Evolutionary conservation across 208 protist species (phyloP), one percentile per base, ranked within the genome.

Genomic region (Leishmania lainsoni): DNA sequence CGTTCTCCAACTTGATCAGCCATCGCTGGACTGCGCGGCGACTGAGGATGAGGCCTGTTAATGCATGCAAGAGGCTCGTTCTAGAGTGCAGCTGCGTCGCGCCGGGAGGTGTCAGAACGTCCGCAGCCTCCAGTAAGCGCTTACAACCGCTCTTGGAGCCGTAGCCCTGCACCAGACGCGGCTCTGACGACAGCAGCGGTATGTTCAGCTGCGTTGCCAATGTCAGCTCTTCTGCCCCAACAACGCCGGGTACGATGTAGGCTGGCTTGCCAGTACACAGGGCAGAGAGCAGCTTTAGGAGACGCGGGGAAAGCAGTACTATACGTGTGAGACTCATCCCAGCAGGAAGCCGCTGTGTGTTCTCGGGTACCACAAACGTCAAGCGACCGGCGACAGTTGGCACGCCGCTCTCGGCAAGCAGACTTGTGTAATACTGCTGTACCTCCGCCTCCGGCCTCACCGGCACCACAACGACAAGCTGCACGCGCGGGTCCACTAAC

Each of bases 1-100:
- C 96, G n/a, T 93, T 97, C 32, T 98, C 95, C 22, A 98, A 79
- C 83, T 98, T 98, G 29, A 98, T 86, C 3, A 98, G 71, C 95
- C 96, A 98, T 0, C 95, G 91, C 14, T 85, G 75, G 35, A 95
- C 80, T 8, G 94, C 86, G 20, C 90, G 91, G 81, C 97, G 89
- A 61, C 93, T 79, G 6, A 93, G 49, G 73, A 98, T 93, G 48
- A 98, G 88, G 3, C 72, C 80, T 1, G 92, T 88, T 35, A 98
- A 81, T 4, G 92, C 86, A 17, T 84, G 78, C 22, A 98, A 45
- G 2, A 98, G 80, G 48, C 97, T 93, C 0, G 45, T 76, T 39
- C 87, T 83, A 10, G 85, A 88, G n/a, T 84, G 84, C 35, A 98
- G 79, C 42, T 93, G 90, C 45, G 86, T 61, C 4, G 84, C 88